phyloP scores from a whole-genome alignment of 768 basidiomycete genomes.

The Calocybe indica region DNA sequence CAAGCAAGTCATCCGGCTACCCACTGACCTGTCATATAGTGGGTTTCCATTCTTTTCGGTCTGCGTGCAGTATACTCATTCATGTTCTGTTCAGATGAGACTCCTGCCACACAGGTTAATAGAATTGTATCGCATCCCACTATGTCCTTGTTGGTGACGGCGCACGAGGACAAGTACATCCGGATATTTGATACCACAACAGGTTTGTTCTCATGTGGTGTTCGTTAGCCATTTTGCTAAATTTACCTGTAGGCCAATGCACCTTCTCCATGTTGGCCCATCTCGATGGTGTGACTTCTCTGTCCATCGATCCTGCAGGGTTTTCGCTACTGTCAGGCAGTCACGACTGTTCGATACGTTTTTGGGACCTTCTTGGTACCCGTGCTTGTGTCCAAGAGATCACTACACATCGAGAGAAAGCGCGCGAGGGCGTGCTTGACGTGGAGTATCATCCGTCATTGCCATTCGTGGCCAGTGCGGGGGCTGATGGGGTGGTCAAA shows the following conservation, averaged over 20 bases:
- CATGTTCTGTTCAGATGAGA: constrained; percentile 47
- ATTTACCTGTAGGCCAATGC: constrained; percentile 56
- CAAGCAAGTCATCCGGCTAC: constrained; percentile 60
- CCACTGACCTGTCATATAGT: constrained; percentile 58
- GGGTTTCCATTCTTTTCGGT: constrained; percentile 12
- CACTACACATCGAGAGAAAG: constrained; percentile 84
- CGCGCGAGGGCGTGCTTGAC: constrained; percentile 84
- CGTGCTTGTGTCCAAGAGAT: constrained; percentile 85
- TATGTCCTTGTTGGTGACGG: constrained; percentile 81
- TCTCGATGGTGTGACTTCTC: constrained; percentile 84
- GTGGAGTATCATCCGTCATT: constrained; percentile 81
- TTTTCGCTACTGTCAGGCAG: constrained; percentile 86
- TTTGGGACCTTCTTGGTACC: constrained; percentile 88
- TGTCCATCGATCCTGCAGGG: constrained; percentile 83
- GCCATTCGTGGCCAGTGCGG: constrained; percentile 87
- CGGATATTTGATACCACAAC: constrained; percentile 82
- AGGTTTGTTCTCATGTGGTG: constrained; percentile 40
- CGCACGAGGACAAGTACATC: constrained; percentile 91
- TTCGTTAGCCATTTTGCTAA: constrained; percentile 1
- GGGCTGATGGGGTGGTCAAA: constrained; percentile 93
- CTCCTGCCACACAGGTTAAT: constrained; percentile 77
- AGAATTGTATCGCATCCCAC: constrained; percentile 87
- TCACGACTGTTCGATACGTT: constrained; percentile 90
- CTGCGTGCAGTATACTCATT: constrained; percentile 1
- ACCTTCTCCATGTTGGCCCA: constrained; percentile 90